Conservation (phyloP, 306 rosid genomes). For the Vachellia collinsii region DNA sequence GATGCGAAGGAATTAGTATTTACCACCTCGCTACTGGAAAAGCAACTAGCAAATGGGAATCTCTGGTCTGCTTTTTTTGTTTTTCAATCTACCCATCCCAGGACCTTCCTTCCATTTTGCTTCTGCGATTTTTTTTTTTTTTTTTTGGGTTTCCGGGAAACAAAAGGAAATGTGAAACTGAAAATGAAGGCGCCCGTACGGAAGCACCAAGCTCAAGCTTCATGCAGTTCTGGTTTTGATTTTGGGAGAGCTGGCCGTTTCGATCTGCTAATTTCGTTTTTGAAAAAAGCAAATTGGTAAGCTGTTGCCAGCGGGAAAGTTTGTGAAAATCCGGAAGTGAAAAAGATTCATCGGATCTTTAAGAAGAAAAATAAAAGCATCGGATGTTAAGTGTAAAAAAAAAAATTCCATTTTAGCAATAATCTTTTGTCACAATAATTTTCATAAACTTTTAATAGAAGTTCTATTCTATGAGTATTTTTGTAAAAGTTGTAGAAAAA, state of each 20-base stretch:
- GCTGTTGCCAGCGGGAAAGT: not conserved
- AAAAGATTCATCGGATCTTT: not conserved
- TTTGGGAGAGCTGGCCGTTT: not conserved
- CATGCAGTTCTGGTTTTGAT: not conserved
- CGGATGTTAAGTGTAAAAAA: not conserved
- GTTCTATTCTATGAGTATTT: no score
- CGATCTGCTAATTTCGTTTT: not conserved
- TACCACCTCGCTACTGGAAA: constrained; percentile 33
- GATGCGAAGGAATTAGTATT: constrained; percentile 29
- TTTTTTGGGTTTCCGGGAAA: constrained; percentile 24
- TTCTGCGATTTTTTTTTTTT: not conserved
- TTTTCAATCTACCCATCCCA: no score
- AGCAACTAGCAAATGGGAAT: constrained; percentile 41
- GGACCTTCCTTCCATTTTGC: no score
- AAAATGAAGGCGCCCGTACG: not conserved
- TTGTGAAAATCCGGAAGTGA: not conserved
- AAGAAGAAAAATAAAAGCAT: not conserved
- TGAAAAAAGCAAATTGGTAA: no score
- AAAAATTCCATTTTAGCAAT: no score
- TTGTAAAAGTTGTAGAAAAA: no score
- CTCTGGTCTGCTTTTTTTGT: not conserved
- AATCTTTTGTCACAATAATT: no score
- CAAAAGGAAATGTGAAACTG: not conserved
- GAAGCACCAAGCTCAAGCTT: not conserved
- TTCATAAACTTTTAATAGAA: no score